Conservation (phyloP, 2,329 filamentous ascomycete species). For the Juglanconis oblonga region DNA sequence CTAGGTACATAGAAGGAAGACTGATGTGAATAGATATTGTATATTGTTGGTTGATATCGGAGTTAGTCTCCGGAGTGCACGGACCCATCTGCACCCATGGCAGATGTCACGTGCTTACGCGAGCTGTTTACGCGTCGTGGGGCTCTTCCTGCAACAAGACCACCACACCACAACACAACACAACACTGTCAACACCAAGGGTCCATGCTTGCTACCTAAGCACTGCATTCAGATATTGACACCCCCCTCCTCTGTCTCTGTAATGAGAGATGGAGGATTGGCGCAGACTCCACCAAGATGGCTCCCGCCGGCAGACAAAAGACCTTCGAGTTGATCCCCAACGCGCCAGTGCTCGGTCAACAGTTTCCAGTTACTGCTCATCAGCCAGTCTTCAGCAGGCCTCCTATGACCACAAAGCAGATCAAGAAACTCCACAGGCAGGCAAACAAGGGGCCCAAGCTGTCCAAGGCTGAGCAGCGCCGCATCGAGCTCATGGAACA, state of each 20-base stretch:
- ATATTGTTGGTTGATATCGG: no score
- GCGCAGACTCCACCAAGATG: constrained; percentile 21
- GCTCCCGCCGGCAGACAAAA: constrained; percentile 31
- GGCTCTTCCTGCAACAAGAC: no score
- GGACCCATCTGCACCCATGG: no score
- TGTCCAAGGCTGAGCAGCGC: constrained; percentile 43
- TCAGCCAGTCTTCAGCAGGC: constrained; percentile 23
- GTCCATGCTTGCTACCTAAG: no score
- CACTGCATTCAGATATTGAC: background rate
- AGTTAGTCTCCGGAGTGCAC: no score
- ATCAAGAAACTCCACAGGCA: constrained; percentile 44
- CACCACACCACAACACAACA: no score
- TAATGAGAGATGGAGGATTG: background rate
- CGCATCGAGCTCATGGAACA: constrained; percentile 44
- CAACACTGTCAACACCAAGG: no score
- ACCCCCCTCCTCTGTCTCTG: background rate
- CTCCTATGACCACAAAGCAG: constrained; percentile 48
- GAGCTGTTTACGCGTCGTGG: no score
- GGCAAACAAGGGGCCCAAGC: constrained; percentile 36
- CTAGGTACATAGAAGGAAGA: no score
- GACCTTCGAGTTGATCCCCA: constrained; percentile 24
- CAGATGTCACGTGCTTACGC: no score
- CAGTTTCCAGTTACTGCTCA: constrained; percentile 2
- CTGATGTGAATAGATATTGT: no score
- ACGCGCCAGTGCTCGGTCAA: constrained; percentile 18